Evolutionary conservation across 257 asterid genomes (phyloP), one percentile per base, ranked within the genome.

Genomic region (Henckelia pumila): DNA sequence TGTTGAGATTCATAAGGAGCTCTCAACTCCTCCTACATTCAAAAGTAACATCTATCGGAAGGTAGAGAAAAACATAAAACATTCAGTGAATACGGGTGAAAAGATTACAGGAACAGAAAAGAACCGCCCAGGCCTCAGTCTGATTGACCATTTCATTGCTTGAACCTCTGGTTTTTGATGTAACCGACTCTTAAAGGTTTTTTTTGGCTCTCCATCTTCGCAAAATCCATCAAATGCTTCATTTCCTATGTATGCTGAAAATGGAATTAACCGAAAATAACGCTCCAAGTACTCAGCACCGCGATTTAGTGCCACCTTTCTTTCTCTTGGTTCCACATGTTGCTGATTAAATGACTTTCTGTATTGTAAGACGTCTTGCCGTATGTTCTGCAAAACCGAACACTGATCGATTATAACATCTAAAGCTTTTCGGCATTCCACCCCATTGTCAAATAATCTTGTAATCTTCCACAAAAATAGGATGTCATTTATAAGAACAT

Each of bases 251-350:
- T 92, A 92, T 73, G 98, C 97, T 68, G 98, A 91, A 85, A 92
- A 92, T 78, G 98, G 95, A 82, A 92, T 92, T 80, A 92, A 82
- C 77, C 95, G 97, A 70, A 89, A 92, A 77, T 92, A 92, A 24
- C 98, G 95, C 80, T 92, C 98, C 86, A 92, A 82, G 81, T 89
- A 92, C 83, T 92, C 98, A 85, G 98, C 98, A 71, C 97, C 97
- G 20, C 98, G 98, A 68, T 85, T 92, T 78, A 92, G 79, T 55
- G 98, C 97, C 61, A 92, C 97, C 73, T 91, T 83, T 76, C 98
- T 88, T 81, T 92, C 98, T 80, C 97, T 86, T 76, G 95, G 98
- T 83, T 92, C 98, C 76, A 81, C 84, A 70, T 82, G 89, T 83
- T 92, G 98, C 84, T 85, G 96, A 82, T 92, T 89, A 78, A 88